These are phyloP conservation scores for Cladophialophora immunda DNA, from an alignment of 2,329 filamentous ascomycete species.

Conservation along the genomic window DNA sequence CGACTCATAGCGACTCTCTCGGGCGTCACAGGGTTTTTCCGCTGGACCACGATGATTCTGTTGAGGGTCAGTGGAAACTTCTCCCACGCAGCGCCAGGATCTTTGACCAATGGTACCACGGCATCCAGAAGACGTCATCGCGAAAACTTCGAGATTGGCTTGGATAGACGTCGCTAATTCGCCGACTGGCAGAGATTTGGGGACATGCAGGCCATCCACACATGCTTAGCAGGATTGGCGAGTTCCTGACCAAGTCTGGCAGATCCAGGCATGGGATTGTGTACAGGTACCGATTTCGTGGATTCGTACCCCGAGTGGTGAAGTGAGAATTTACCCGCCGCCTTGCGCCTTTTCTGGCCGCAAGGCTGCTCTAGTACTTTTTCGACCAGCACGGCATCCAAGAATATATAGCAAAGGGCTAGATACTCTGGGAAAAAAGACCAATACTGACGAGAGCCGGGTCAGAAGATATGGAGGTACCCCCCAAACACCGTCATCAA, in stretches of 20 bases:
- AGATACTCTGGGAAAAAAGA: not conserved
- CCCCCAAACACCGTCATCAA: not conserved
- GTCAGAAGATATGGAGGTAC: not conserved
- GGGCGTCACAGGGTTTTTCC: not conserved
- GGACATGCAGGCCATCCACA: not conserved
- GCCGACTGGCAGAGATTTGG: not conserved
- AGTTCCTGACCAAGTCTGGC: not conserved
- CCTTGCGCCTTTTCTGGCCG: not conserved
- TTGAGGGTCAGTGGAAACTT: slow-evolving; percentile 12
- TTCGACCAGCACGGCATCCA: not conserved
- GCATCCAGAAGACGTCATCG: slow-evolving; percentile 19
- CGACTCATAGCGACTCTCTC: not conserved
- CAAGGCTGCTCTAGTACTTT: slow-evolving; percentile 22
- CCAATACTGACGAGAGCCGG: not conserved
- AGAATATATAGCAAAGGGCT: too few relatives aligned
- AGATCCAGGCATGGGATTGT: not conserved
- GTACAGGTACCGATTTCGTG: not conserved
- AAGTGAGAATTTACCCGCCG: too few relatives aligned
- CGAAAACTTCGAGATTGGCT: slow-evolving; percentile 12
- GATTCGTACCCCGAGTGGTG: too few relatives aligned
- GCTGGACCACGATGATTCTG: slow-evolving; percentile 5
- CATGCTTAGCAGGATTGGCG: slow-evolving; percentile 6
- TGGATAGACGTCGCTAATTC: slow-evolving; percentile 11
- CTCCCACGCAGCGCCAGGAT: slow-evolving; percentile 6
- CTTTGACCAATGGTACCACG: slow-evolving; percentile 12